Conservation (phyloP, 2,329 filamentous ascomycete genomes). For the Neonectria neomacrospora region DNA sequence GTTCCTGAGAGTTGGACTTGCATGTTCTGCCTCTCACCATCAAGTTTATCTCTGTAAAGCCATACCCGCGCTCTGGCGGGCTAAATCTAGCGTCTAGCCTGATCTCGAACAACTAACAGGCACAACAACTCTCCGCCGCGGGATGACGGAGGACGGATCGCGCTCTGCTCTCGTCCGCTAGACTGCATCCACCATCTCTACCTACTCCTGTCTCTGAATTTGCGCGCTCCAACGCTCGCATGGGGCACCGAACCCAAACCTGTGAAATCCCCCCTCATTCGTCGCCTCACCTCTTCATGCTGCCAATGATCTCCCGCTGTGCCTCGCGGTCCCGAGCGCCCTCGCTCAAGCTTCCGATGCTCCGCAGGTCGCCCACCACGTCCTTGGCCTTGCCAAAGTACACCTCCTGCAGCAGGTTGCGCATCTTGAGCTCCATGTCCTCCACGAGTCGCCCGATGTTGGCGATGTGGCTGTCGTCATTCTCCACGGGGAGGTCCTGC, state of each 20-base stretch:
- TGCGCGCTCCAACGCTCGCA: constrained; percentile 10
- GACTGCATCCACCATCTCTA: not conserved
- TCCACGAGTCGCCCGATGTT: constrained; percentile 96
- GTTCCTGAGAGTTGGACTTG: not conserved
- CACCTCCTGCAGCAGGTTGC: constrained; percentile 96
- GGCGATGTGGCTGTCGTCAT: constrained; percentile 91
- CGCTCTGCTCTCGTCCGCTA: constrained; percentile 4
- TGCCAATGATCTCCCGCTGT: constrained; percentile 87
- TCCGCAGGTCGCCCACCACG: constrained; percentile 94
- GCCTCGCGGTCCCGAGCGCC: constrained; percentile 84
- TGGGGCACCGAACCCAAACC: constrained; percentile 29
- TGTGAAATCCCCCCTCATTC: constrained; percentile 2
- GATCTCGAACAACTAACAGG: constrained; percentile 5
- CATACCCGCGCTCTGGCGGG: constrained; percentile 2
- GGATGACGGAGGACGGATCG: not conserved
- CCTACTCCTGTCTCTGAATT: constrained; percentile 11
- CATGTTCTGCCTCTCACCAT: constrained; percentile 9
- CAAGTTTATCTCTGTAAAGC: constrained; percentile 19
- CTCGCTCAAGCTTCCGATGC: constrained; percentile 85
- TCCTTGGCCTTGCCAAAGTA: constrained; percentile 99
- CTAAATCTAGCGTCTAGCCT: constrained; percentile 16
- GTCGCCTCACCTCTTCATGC: constrained; percentile 58
- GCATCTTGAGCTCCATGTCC: constrained; percentile 99
- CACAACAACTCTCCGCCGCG: not conserved
- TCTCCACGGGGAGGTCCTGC: constrained; percentile 87